Evolutionary conservation across 192 early-diverging fungal species (phyloP).

Genomic region (Coemansia sp.): DNA sequence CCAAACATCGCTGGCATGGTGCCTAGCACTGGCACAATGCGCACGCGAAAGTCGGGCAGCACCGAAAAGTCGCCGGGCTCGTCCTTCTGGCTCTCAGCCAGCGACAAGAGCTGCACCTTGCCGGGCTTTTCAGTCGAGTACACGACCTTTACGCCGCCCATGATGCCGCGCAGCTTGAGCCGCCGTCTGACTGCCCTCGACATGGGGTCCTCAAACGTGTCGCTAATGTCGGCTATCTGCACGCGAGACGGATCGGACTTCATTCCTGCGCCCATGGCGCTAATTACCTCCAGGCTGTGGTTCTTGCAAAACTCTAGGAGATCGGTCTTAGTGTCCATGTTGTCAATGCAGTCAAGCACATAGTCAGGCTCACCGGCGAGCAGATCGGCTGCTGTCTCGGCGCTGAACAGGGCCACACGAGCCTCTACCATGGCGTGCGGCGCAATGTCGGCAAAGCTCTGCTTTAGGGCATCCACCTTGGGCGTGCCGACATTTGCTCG

Average conservation of each 20-base stretch:
- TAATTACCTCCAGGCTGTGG: constrained; percentile 73
- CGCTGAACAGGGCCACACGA: constrained; percentile 71
- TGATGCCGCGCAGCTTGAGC: constrained; percentile 69
- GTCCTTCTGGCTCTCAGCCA: constrained; percentile 79
- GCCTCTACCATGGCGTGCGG: constrained; percentile 82
- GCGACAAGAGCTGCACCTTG: constrained; percentile 81
- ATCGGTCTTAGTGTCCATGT: constrained; percentile 91
- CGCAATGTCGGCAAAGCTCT: constrained; percentile 70
- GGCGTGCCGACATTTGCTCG: constrained; percentile 86
- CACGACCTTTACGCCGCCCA: constrained; percentile 84
- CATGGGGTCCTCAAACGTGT: constrained; percentile 93
- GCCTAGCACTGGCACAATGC: constrained; percentile 78
- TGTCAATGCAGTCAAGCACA: constrained; percentile 91
- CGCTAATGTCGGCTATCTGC: constrained; percentile 93
- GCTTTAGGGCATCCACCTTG: constrained; percentile 74
- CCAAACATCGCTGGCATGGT: constrained; percentile 96
- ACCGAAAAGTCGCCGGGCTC: constrained; percentile 87
- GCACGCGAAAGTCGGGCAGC: constrained; percentile 91
- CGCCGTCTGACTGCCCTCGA: constrained; percentile 79
- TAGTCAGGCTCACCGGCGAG: constrained; percentile 70
- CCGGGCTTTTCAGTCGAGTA: constrained; percentile 96
- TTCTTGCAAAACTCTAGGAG: constrained; percentile 84
- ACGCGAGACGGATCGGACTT: constrained; percentile 95
- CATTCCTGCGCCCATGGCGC: constrained; percentile 97
- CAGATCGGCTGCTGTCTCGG: constrained; percentile 64